Conservation (phyloP, 495 filamentous ascomycete genomes). For the Articulospora tetracladia region DNA sequence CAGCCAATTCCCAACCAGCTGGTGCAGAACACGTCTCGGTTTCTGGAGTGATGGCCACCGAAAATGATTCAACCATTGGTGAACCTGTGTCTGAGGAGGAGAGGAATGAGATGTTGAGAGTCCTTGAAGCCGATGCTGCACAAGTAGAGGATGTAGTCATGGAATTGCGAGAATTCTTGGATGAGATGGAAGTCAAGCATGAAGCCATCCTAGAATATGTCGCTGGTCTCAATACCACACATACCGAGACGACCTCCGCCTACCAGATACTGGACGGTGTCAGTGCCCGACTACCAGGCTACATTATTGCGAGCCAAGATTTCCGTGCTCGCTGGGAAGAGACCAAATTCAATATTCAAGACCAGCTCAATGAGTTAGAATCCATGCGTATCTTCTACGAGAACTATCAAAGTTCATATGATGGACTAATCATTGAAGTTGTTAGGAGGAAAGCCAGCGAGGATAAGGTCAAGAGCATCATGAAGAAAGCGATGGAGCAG, state of each 20-base stretch:
- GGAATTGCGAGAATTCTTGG: conserved; percentile 73
- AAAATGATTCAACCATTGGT: conserved; percentile 50
- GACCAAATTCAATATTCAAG: conserved; percentile 63
- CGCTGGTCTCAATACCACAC: conserved; percentile 45
- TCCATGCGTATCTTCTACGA: conserved; percentile 74
- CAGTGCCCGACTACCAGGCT: conserved; percentile 57
- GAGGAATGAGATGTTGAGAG: conserved; percentile 74
- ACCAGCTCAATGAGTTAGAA: conserved; percentile 68
- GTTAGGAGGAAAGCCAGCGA: conserved; percentile 66
- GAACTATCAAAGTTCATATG: conserved; percentile 78
- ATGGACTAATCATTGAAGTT: conserved; percentile 77
- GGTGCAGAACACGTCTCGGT: conserved; percentile 53
- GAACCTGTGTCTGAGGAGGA: conserved; percentile 64
- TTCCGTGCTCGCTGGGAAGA: conserved; percentile 74
- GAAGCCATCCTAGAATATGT: conserved; percentile 53
- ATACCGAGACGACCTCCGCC: conserved; percentile 46
- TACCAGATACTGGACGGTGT: conserved; percentile 67
- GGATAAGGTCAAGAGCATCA: conserved; percentile 66
- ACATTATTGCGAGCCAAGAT: conserved; percentile 64
- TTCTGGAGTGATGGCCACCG: conserved; percentile 40
- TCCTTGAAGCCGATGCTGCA: conserved; percentile 76
- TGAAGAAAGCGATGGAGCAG: conserved; percentile 69
- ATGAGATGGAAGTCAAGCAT: conserved; percentile 70
- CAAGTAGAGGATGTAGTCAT: conserved; percentile 87
- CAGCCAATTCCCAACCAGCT: conserved; percentile 57